Percentiles rank a stretch among this genome's conserved stretches.
These are phyloP conservation scores for Carex cristatella DNA, from an alignment of 176 grass and related monocot species.

Conservation along the genomic window DNA sequence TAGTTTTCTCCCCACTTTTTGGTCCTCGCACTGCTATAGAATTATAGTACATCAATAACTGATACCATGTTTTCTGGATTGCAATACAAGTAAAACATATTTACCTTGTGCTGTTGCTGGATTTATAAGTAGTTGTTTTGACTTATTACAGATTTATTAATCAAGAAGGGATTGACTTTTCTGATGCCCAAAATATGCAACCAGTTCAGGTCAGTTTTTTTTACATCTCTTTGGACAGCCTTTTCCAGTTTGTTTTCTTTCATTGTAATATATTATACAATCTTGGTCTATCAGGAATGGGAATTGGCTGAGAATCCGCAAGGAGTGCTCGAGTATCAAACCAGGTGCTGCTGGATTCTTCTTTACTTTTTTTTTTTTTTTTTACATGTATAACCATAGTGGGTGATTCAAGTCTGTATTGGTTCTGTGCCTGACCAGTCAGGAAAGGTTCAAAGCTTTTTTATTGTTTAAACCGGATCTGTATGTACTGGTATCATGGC, in stretches of 20 bases:
- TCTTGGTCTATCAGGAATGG: constrained; percentile 74
- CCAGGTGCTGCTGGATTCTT: constrained; percentile 44
- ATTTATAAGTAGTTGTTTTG: not conserved
- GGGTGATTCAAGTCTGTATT: not conserved
- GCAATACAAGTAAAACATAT: constrained; percentile 17
- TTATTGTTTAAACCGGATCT: not conserved
- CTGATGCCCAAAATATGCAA: constrained; percentile 97
- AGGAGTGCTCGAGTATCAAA: constrained; percentile 95
- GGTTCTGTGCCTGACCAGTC: not conserved
- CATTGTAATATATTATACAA: constrained; percentile 12
- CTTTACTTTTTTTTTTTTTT: not conserved
- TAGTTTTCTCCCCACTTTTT: constrained; percentile 15
- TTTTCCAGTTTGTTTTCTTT: constrained; percentile 13
- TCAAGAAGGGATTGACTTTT: constrained; percentile 92
- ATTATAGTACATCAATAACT: not conserved
- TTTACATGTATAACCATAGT: not conserved
- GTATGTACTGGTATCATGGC: not conserved
- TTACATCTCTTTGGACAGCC: constrained; percentile 12
- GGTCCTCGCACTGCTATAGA: not conserved
- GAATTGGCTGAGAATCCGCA: constrained; percentile 89
- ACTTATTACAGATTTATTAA: constrained; percentile 80
- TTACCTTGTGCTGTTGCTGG: constrained; percentile 14
- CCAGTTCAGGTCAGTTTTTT: constrained; percentile 64
- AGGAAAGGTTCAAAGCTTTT: not conserved
- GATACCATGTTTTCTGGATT: constrained; percentile 2